Evolutionary conservation across 805 yeast genomes (phyloP), one percentile per base, ranked within the genome.

Genomic region (Torulaspora quercuum): DNA sequence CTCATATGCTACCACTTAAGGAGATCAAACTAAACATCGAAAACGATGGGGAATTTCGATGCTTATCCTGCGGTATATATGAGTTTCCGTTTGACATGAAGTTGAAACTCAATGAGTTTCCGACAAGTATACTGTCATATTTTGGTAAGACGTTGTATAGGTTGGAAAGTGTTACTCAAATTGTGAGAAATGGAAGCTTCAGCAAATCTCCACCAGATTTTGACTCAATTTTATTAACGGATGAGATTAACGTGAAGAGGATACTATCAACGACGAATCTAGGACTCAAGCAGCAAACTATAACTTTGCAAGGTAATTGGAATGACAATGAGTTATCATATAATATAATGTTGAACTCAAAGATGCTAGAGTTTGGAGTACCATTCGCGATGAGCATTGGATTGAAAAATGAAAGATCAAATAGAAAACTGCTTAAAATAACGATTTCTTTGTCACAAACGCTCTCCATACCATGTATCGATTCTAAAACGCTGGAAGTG

Each of bases 11-110:
- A 16, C 45, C 46, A n/a, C 25, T 12, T 14, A 35, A 34, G 20
- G 41, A 38, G 29, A 21, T 42, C 21, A 32, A 32, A 14, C 29
- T 35, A 4, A 24, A 28, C 17, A 11, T 29, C 18, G 14, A 22
- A 5, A 15, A 18, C 3, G 20, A 16, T 8, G 21, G 24, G n/a
- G 25, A 29, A 12, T 5, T 19, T 15, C 33, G 35, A 16, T 36
- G 22, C 15, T 21, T 41, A n/a, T n/a, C 29, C 19, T 19, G 21
- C 12, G 48, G 48, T 1, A 36, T 36, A 12, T 39, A 45, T 21
- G 48, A 42, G 21, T 39, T 40, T 25, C 49, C 52, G 13, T 48
- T 48, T 26, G 38, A 45, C 3, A 40, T 48, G 26, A 37, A 35
- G 7, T 16, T 48, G 23, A 29, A 36, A 14, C 29, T 41, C 2